Percentiles rank a stretch among this genome's conserved stretches.
Conservation (phyloP, 371 early-diverging fungal genomes). For the Mucor circinelloides region DNA sequence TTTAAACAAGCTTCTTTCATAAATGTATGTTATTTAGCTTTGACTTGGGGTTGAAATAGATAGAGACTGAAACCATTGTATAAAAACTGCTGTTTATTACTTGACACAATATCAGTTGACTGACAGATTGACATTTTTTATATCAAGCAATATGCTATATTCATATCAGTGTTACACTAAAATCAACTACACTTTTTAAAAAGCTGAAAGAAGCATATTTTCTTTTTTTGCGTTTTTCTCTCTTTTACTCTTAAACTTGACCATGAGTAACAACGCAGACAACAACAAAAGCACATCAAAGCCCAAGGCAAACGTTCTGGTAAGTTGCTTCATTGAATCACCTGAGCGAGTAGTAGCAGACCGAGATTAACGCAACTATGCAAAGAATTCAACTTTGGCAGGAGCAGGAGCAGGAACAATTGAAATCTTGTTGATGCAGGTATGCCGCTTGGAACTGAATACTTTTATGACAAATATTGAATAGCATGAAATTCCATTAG, state of each 20-base stretch:
- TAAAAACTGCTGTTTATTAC: not conserved
- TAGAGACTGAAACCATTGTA: not conserved
- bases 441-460: too few species aligned
- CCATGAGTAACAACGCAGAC: not conserved
- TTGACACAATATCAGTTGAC: too few species aligned
- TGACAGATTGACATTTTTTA: not conserved
- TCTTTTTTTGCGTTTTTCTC: not conserved
- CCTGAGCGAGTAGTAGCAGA: not conserved
- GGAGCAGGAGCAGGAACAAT: constrained; percentile 35
- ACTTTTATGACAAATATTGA: too few species aligned
- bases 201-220: not conserved
- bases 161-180: not conserved
- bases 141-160: not conserved
- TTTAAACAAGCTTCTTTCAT: not conserved
- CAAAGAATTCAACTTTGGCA: constrained; percentile 32
- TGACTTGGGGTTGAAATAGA: too few species aligned
- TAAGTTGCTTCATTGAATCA: not conserved
- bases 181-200: not conserved
- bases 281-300: not conserved
- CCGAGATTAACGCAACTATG: not conserved
- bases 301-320: constrained; percentile 12
- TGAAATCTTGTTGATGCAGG: constrained; percentile 34
- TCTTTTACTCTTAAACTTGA: not conserved
- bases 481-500: constrained; percentile 3
- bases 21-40: not conserved